Evolutionary conservation across 495 filamentous ascomycete genomes (phyloP), one percentile per base, ranked within the genome.

Genomic region (Daldinia decipiens): DNA sequence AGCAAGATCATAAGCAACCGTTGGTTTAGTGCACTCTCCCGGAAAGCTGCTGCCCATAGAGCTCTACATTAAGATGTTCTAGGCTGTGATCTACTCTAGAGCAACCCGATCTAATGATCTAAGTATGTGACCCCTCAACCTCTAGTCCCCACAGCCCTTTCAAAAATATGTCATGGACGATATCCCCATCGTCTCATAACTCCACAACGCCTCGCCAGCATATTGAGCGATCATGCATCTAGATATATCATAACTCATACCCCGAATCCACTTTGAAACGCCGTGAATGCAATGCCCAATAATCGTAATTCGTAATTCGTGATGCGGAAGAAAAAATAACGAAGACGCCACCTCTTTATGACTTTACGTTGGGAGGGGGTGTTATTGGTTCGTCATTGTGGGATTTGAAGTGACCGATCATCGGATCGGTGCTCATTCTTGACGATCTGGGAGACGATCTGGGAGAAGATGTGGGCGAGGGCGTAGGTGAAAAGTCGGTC

Each of bases 371-470:
- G 24, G 8, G 50, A 38, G 70, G 70, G 0, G 70, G 65, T 32
- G 65, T 73, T 62, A 73, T 54, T 15, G 65, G 32, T 15, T 47
- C 51, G n/a, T 58, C 34, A 4, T 55, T 8, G 15, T 45, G 27
- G 13, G 52, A 6, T 17, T 32, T 36, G 15, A 53, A 55, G 21
- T 67, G 63, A 17, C 50, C 27, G 7, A 69, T 51, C 47, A 65
- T 55, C 34, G 59, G 68, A 0, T 68, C 68, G 32, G 34, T 51
- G 62, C 64, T 40, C 59, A 71, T 67, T n/a, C 36, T 58, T 15
- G 75, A 76, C 21, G 73, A 69, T 61, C 73, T 64, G 19, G 62
- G 62, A 39, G 75, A 76, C 21, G 73, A 69, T 61, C 73, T 64
- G 19, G 62, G 62, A 39, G 75, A 76, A 4, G 70, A 53, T 17